A percentile compares a stretch with the other conserved stretches of the same genome.
These are phyloP conservation scores for Trichocladium antarcticum DNA, from an alignment of 495 filamentous ascomycete species.

Conservation along the genomic window DNA sequence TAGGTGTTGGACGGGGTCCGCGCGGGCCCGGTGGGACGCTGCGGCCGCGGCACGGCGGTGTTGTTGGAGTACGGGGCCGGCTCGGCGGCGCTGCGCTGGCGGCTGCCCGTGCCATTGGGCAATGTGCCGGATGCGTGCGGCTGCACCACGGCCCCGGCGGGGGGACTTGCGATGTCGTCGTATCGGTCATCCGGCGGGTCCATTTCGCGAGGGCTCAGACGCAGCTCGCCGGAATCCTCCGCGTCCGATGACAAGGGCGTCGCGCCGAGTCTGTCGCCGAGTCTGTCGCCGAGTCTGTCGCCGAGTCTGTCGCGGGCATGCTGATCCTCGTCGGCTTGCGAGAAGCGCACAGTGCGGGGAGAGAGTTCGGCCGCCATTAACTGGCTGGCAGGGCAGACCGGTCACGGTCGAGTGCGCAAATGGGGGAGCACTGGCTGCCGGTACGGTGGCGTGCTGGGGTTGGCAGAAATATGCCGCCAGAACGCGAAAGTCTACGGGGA, in stretches of 20 bases:
- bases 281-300: constrained; percentile 28
- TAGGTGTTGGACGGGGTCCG: constrained; percentile 43
- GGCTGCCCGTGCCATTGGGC: constrained; percentile 25
- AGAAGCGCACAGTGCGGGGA: constrained; percentile 44
- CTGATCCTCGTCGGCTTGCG: constrained; percentile 29
- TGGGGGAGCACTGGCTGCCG: not conserved
- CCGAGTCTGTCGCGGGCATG: constrained; percentile 22
- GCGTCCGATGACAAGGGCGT: constrained; percentile 46
- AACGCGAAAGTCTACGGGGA: not conserved
- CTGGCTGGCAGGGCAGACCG: too few relatives aligned
- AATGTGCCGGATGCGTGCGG: constrained; percentile 18
- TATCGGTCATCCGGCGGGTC: constrained; percentile 40
- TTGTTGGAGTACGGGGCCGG: constrained; percentile 20
- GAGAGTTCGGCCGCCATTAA: constrained; percentile 35
- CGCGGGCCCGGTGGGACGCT: constrained; percentile 27
- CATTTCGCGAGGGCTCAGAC: constrained; percentile 35
- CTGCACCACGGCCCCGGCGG: constrained; percentile 22
- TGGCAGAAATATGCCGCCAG: not conserved
- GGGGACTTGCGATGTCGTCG: constrained; percentile 21
- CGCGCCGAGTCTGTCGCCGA: constrained; percentile 35
- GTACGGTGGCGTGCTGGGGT: not conserved
- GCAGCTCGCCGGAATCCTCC: constrained; percentile 50
- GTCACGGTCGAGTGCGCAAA: too few relatives aligned
- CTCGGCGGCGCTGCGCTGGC: constrained; percentile 23
- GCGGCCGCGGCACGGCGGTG: constrained; percentile 16